Conservation (phyloP, 441 rosid genomes). For the Dalechampia spathulata region DNA sequence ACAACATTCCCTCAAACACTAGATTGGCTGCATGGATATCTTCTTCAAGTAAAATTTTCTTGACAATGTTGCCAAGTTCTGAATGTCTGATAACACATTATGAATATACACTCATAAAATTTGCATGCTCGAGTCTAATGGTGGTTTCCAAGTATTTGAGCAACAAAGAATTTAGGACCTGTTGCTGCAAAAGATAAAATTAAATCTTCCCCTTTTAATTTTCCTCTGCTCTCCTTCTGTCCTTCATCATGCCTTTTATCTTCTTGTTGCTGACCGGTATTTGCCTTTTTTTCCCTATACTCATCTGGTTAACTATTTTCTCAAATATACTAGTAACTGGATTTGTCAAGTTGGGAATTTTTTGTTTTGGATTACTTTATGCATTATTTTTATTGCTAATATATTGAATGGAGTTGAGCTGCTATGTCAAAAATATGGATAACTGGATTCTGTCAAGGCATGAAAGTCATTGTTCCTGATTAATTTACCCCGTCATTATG, state of each 20-base stretch:
- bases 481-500: not conserved
- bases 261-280: not conserved
- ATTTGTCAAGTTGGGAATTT: too few relatives aligned
- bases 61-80: conserved; percentile 1
- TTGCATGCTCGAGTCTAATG: not conserved
- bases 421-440: not conserved
- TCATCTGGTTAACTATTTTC: too few relatives aligned
- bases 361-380: too few relatives aligned
- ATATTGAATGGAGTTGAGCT: not conserved
- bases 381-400: too few relatives aligned
- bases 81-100: not conserved
- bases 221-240: not conserved
- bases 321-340: too few relatives aligned
- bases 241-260: not conserved
- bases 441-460: not conserved
- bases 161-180: conserved; percentile 1
- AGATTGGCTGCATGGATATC: conserved; percentile 67
- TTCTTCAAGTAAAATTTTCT: conserved; percentile 53
- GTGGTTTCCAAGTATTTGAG: not conserved
- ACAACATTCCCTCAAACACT: conserved; percentile 75
- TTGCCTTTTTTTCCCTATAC: too few relatives aligned
- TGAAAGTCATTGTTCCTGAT: not conserved
- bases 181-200: not conserved
- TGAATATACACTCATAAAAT: not conserved
- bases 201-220: conserved; percentile 5